Base-by-base conservation (phyloP, 805 yeast genomes). In the Candida insectalens region DNA sequence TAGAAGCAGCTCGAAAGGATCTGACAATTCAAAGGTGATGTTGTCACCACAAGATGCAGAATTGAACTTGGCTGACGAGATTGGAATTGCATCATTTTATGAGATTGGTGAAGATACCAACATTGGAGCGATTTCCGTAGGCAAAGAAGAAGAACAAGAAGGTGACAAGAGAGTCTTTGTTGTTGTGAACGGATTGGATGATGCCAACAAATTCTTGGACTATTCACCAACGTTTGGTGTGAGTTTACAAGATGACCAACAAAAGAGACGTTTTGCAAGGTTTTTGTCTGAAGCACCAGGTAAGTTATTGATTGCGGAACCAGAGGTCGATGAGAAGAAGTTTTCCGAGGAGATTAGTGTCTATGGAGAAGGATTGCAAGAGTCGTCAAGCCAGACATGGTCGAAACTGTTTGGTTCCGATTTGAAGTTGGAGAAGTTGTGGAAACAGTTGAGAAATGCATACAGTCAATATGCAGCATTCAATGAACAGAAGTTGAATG, bases 61-160 rank as follows among this genome's bases (percentile, higher is more conserved):
- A 21, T 47, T 61, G 36, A 66, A 63, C 44, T 58, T 70, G 40
- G 66, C 71, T 25, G 72, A 68, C 42, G 60, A 57, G 36, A 57
- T 66, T 34, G 69, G 59, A 16, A 56, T 63, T 17, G 57, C 66
- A 16, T 58, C 55, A 16, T 49, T 50, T 38, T 62, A 59, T 41
- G 45, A 51, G 21, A 37, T 67, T 27, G 60, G 59, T 16, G 44
- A 50, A n/a, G 41, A 47, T 16, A 53, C 57, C 19, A 41, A 42
- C 30, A 19, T 34, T 6, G 36, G 36, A n/a, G 33, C 49, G 4
- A 32, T 51, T 14, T 37, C 45, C 3, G 15, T 50, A 16, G 51
- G 50, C n/a, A 46, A 47, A 18, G 22, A 31, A 8, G 33, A 25
- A n/a, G 30, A 32, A 4, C 21, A 34, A 9, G 10, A 19, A 8